Percentiles rank a stretch among this genome's conserved stretches.
phyloP scores from a whole-genome alignment of 179 eudicot species.

The Spergularia azorica region DNA sequence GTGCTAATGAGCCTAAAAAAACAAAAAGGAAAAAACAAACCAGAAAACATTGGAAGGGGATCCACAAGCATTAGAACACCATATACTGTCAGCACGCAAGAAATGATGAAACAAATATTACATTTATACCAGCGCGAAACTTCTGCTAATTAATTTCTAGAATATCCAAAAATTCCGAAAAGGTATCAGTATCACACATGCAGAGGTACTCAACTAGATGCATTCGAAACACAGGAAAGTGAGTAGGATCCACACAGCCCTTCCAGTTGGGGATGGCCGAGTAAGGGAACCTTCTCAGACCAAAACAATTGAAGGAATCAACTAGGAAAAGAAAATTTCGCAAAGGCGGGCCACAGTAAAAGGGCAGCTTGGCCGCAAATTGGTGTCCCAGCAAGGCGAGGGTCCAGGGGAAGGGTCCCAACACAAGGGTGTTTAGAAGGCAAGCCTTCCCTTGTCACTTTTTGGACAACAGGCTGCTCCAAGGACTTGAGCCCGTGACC shows the following conservation, averaged over 20 bases:
- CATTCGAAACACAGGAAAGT: not conserved
- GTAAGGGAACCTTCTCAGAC: slow-evolving; percentile 3
- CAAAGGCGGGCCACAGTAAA: not conserved
- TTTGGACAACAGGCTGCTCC: too few relatives aligned
- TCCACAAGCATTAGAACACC: slow-evolving; percentile 1
- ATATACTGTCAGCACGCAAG: not conserved
- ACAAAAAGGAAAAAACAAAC: not conserved
- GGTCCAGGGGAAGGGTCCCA: too few relatives aligned
- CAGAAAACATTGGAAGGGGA: slow-evolving; percentile 13
- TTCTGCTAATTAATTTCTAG: too few relatives aligned
- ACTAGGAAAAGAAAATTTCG: not conserved
- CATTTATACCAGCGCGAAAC: not conserved
- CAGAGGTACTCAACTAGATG: not conserved
- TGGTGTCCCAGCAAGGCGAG: too few relatives aligned
- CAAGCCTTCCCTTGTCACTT: too few relatives aligned
- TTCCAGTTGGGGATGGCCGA: not conserved
- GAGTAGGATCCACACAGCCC: not conserved
- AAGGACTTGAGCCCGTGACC: too few relatives aligned
- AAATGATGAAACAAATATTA: not conserved
- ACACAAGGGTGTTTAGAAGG: too few relatives aligned
- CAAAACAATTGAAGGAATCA: not conserved
- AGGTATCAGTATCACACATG: not conserved
- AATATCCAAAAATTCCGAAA: slow-evolving; percentile 1
- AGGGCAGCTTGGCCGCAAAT: not conserved
- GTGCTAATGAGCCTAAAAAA: not conserved